These are phyloP conservation scores for Hsuehochloa calcarea DNA, from an alignment of 176 grass and related monocot genomes.

Conservation along the genomic window DNA sequence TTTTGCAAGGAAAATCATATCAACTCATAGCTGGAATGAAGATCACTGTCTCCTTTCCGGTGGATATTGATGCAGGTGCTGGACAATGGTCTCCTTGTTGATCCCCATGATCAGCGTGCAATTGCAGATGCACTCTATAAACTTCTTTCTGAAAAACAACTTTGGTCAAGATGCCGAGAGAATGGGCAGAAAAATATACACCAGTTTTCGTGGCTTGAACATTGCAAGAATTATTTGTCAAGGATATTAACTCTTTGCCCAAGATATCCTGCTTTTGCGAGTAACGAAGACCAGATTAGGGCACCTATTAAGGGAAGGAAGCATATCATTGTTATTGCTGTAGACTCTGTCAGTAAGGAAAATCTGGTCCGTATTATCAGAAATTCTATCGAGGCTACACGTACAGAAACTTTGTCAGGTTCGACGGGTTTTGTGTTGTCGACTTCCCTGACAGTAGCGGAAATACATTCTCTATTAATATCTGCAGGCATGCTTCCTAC, in stretches of 20 bases:
- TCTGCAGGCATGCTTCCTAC: slow-evolving; percentile 60
- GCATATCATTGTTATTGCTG: slow-evolving; percentile 53
- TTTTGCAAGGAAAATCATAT: slow-evolving; percentile 1
- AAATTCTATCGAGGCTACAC: slow-evolving; percentile 53
- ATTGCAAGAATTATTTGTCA: slow-evolving; percentile 77
- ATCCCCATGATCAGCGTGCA: slow-evolving; percentile 67
- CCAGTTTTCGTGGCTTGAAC: slow-evolving; percentile 77
- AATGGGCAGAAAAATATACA: slow-evolving; percentile 77
- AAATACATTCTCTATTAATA: slow-evolving; percentile 62
- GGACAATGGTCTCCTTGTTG: slow-evolving; percentile 70
- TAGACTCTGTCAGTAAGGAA: slow-evolving; percentile 57
- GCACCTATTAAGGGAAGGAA: slow-evolving; percentile 38
- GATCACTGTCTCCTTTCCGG: not conserved
- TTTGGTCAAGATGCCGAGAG: slow-evolving; percentile 63
- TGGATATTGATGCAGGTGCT: slow-evolving; percentile 50
- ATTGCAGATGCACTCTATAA: slow-evolving; percentile 77
- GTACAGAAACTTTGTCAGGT: slow-evolving; percentile 36
- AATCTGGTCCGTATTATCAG: slow-evolving; percentile 45
- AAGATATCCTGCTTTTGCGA: slow-evolving; percentile 30
- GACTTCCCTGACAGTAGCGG: slow-evolving; percentile 52
- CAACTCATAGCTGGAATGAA: slow-evolving; percentile 1
- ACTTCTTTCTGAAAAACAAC: slow-evolving; percentile 67
- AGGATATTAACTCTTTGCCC: slow-evolving; percentile 55
- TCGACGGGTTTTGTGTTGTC: slow-evolving; percentile 52
- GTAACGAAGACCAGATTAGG: slow-evolving; percentile 37